Evolutionary conservation across 176 grass and related monocot species (phyloP).

Genomic region (Aegilops bicornis): DNA sequence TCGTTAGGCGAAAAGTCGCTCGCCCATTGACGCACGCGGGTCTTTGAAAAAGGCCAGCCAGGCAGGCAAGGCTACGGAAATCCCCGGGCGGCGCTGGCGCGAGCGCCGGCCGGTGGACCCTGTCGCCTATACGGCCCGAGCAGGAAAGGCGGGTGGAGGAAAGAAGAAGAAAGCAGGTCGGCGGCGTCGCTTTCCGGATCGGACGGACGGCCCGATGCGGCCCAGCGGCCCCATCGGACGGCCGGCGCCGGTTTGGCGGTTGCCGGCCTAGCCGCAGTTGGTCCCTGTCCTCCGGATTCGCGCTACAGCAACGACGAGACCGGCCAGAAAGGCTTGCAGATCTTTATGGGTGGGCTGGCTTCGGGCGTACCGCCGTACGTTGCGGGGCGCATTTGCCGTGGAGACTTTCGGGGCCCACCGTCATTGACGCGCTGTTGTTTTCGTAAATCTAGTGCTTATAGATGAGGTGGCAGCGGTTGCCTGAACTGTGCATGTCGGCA

Average conservation of each 20-base stretch:
- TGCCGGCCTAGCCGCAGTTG: conserved; percentile 58
- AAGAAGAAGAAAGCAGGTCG: neutral
- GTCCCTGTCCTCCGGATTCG: conserved; percentile 42
- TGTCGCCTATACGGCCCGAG: neutral
- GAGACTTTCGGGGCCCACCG: neutral
- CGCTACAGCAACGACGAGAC: neutral
- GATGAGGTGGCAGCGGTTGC: neutral
- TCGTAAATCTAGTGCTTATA: neutral
- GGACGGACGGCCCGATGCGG: conserved; percentile 26
- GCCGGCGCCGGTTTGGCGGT: conserved; percentile 38
- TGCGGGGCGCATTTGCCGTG: neutral
- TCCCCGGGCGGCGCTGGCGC: conserved; percentile 2
- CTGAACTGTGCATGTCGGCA: conserved; percentile 16
- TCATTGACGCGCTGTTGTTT: conserved; percentile 12
- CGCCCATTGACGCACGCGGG: neutral
- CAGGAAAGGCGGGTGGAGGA: neutral
- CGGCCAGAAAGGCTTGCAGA: neutral
- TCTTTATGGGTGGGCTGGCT: neutral
- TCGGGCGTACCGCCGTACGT: neutral
- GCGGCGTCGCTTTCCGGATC: conserved; percentile 48
- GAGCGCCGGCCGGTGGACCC: conserved; percentile 34
- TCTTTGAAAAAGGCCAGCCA: conserved; percentile 18
- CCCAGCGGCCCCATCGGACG: conserved; percentile 34
- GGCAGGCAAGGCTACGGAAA: neutral
- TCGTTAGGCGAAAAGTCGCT: neutral